A percentile compares a stretch with the other conserved stretches of the same genome.
Evolutionary conservation across 2,329 filamentous ascomycete genomes (phyloP).

Genomic region (Phialemoniopsis sp.): DNA sequence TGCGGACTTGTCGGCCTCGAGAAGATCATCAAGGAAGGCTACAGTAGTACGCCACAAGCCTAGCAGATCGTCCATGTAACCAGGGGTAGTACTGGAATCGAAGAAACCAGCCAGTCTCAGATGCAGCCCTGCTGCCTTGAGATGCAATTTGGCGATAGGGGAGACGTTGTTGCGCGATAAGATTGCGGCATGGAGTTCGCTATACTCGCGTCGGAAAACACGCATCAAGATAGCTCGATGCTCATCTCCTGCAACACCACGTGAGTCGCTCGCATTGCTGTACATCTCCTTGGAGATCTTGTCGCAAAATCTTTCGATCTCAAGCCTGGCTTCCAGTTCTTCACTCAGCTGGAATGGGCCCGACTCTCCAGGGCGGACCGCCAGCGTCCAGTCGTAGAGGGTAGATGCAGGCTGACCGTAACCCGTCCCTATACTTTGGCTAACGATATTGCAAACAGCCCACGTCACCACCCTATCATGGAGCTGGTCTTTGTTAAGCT

Average conservation of each 20-base stretch:
- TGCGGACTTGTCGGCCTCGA: conserved; percentile 44
- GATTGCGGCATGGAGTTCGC: conserved; percentile 58
- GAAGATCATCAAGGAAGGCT: conserved; percentile 63
- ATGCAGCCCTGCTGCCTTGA: conserved; percentile 70
- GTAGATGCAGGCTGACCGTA: conserved; percentile 79
- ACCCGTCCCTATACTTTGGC: conserved; percentile 76
- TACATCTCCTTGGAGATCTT: conserved; percentile 78
- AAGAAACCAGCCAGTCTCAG: conserved; percentile 78
- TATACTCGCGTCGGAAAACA: conserved; percentile 61
- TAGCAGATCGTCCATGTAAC: conserved; percentile 71
- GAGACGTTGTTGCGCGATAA: conserved; percentile 54
- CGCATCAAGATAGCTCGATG: conserved; percentile 63
- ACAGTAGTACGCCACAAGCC: conserved; percentile 70
- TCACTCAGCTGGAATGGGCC: conserved; percentile 54
- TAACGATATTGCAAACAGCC: conserved; percentile 82
- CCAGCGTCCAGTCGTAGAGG: conserved; percentile 71
- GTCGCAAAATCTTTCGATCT: conserved; percentile 72
- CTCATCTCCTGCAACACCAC: conserved; percentile 64
- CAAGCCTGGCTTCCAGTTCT: conserved; percentile 64
- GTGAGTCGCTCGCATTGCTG: conserved; percentile 69
- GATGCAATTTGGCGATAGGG: conserved; percentile 58
- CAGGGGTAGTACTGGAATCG: conserved; percentile 67
- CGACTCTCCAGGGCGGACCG: conserved; percentile 54
- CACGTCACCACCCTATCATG: conserved; percentile 76
- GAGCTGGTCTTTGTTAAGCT: conserved; percentile 74